Base-by-base conservation (phyloP, 257 asterid genomes). In the Craterostigma plantagineum region DNA sequence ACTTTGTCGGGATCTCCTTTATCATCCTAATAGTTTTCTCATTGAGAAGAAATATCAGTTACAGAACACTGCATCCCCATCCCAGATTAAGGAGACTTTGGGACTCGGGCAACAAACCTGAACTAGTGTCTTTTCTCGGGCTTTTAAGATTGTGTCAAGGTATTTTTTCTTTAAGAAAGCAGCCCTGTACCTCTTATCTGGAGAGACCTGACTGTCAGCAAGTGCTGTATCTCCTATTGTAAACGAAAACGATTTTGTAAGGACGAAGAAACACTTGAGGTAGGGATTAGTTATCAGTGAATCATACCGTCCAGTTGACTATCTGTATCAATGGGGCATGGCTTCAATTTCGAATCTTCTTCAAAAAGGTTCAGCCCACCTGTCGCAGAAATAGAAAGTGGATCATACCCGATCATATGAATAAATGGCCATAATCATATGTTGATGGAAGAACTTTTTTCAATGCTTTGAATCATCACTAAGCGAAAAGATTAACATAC, bases 161-260 rank as follows among this genome's bases (percentile, higher is more conserved):
- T 63, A 81, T 37, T 92, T 67, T 57, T 72, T 65, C 59, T 76
- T 72, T 67, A 81, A 62, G 27, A 81, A 9, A 63, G 94, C 94
- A 45, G 94, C 94, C 12, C 94, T 80, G 66, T 81, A 81, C 35
- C 49, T 79, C 75, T 72, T 81, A 33, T 72, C 87, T 45, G 94
- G 92, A 69, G 93, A 77, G 67, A 69, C 87, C 57, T 55, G 74
- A 76, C 92, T 72, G 48, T 75, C 94, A 11, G 68, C 58, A 45
- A 67, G 81, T 68, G 66, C 69, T 48, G 66, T 59, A 75, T 70
- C 92, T 71, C 76, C 92, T 77, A 23, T 6, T 2, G 30, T 23
- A 23, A 23, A 23, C 2, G 30, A 75, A 51, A 65, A 72, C 53
- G 71, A 68, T 54, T 73, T 59, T 55, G 71, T 23, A 77, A 63